These are phyloP conservation scores for Globisporangium acanthophoron DNA, from an alignment of 352 stramenopile species.

Conservation along the genomic window DNA sequence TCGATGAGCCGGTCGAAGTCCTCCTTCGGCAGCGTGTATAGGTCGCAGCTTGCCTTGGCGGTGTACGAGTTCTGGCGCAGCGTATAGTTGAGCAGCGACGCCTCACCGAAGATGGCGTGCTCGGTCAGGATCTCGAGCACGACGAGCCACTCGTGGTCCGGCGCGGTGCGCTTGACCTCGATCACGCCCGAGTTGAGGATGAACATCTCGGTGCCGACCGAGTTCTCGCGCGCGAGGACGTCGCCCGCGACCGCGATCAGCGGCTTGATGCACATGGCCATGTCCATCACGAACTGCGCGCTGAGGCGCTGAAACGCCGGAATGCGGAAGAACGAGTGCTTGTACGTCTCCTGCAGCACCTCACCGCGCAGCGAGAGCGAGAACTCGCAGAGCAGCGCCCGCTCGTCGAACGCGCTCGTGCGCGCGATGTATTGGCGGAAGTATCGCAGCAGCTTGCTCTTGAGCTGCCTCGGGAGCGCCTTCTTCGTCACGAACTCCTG, in stretches of 20 bases:
- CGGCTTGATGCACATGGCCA: conserved; percentile 84
- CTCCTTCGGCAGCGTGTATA: conserved; percentile 76
- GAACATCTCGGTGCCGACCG: conserved; percentile 76
- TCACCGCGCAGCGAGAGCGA: conserved; percentile 70
- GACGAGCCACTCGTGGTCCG: conserved; percentile 55
- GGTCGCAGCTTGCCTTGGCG: conserved; percentile 60
- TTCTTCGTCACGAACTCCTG: conserved; percentile 65
- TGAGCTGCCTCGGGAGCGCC: conserved; percentile 41
- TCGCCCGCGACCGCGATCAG: conserved; percentile 65
- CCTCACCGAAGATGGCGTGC: conserved; percentile 62
- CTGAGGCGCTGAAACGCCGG: conserved; percentile 64
- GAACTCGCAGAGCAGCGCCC: conserved; percentile 69
- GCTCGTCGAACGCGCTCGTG: conserved; percentile 70
- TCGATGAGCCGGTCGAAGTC: conserved; percentile 79
- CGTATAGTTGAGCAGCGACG: conserved; percentile 66
- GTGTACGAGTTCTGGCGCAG: conserved; percentile 74
- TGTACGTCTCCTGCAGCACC: conserved; percentile 73
- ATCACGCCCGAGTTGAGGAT: conserved; percentile 75
- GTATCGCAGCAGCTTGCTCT: conserved; percentile 54
- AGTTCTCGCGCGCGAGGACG: conserved; percentile 53
- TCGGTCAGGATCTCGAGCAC: conserved; percentile 72
- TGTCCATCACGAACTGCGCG: conserved; percentile 77
- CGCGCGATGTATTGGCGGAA: conserved; percentile 80
- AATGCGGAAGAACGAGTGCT: conserved; percentile 68
- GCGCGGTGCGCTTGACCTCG: conserved; percentile 53